Conservation (phyloP, 768 basidiomycete species). For the Leccinum subgranulosum region DNA sequence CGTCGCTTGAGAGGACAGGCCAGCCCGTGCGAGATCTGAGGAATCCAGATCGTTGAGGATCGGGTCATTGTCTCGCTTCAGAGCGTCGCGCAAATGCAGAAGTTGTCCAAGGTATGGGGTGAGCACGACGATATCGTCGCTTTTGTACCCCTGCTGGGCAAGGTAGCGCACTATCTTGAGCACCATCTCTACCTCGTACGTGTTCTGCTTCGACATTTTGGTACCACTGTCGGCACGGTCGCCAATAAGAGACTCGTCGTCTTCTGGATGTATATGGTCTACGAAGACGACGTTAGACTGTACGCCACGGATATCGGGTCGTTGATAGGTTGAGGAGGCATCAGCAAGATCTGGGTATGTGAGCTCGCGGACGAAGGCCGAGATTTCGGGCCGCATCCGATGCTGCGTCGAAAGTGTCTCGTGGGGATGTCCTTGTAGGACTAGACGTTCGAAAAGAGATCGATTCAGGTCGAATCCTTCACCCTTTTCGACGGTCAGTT, state of each 20-base stretch:
- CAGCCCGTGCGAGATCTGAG: conserved; percentile 53
- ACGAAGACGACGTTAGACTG: conserved; percentile 62
- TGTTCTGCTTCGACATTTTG: conserved; percentile 58
- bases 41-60: conserved; percentile 62
- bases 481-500: conserved; percentile 63
- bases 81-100: conserved; percentile 40
- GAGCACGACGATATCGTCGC: conserved; percentile 59
- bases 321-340: conserved; percentile 43
- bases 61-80: conserved; percentile 51
- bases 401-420: conserved; percentile 55
- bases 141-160: conserved; percentile 63
- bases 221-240: conserved; percentile 45
- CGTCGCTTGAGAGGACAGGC: conserved; percentile 37
- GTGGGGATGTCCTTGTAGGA: conserved; percentile 60
- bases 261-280: conserved; percentile 55
- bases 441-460: conserved; percentile 67
- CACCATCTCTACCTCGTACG: conserved; percentile 58
- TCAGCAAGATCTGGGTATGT: conserved; percentile 67
- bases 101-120: conserved; percentile 72
- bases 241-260: conserved; percentile 35
- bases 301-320: conserved; percentile 52
- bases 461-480: conserved; percentile 65
- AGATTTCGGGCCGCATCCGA: conserved; percentile 74
- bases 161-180: conserved; percentile 64
- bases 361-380: conserved; percentile 55